These are phyloP conservation scores for Thalia dealbata DNA, from an alignment of 176 grass and related monocot species.

Conservation along the genomic window DNA sequence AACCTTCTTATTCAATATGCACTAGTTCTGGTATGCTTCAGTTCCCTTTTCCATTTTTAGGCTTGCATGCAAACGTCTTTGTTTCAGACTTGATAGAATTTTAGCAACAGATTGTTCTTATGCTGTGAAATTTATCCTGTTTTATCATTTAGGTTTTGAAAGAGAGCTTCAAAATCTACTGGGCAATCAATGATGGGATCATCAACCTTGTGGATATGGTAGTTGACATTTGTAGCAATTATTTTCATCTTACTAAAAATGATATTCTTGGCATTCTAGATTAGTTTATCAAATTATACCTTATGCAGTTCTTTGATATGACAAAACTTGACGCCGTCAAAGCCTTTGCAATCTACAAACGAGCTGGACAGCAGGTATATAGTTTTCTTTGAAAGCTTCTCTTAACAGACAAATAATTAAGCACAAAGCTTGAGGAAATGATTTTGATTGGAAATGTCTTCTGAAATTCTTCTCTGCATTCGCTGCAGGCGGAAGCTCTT, in stretches of 20 bases:
- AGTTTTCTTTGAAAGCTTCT: neutral
- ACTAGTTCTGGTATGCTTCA: constrained; percentile 56
- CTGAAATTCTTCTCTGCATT: constrained; percentile 18
- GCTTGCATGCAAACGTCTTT: too few species aligned
- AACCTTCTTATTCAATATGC: constrained; percentile 80
- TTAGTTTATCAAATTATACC: constrained; percentile 13
- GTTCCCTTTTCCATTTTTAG: neutral
- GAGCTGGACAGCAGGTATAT: constrained; percentile 69
- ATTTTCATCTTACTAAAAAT: neutral
- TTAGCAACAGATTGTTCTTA: neutral
- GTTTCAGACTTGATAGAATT: too few species aligned
- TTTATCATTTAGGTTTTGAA: constrained; percentile 58
- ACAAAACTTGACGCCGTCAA: constrained; percentile 87
- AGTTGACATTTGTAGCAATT: neutral
- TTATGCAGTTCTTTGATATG: constrained; percentile 88
- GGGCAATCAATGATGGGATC: constrained; percentile 92
- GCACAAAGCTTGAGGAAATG: neutral
- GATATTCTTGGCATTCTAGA: neutral
- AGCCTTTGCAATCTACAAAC: constrained; percentile 86
- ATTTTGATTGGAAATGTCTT: neutral
- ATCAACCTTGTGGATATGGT: constrained; percentile 98
- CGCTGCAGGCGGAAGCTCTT: constrained; percentile 74
- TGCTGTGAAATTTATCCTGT: constrained; percentile 20
- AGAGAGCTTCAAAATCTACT: constrained; percentile 97
- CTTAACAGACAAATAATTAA: neutral